Evolutionary conservation across 305 asterid species (phyloP).

Genomic region (Fraxinus sp.): DNA sequence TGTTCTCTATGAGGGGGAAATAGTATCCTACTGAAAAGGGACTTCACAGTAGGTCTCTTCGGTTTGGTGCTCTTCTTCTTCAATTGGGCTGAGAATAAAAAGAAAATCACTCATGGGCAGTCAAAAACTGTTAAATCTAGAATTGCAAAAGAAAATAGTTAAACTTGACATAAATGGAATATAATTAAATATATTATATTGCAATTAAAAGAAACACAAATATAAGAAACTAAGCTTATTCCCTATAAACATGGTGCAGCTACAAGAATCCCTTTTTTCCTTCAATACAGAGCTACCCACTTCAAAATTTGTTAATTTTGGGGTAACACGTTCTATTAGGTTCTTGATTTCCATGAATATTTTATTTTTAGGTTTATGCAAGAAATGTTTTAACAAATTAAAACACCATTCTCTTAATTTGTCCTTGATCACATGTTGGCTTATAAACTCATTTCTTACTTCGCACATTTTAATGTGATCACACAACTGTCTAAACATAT

Average conservation of each 20-base stretch:
- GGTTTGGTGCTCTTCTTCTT: slow-evolving; percentile 86
- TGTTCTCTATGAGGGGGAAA: slow-evolving; percentile 9
- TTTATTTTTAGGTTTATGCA: not conserved
- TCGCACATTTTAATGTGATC: not conserved
- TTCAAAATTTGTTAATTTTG: not conserved
- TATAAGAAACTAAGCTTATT: not conserved
- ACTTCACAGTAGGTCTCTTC: slow-evolving; percentile 88
- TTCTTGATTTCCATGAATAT: not conserved
- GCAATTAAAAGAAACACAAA: not conserved
- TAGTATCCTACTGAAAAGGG: slow-evolving; percentile 76
- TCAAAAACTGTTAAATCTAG: slow-evolving; percentile 6
- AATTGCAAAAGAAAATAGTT: not conserved
- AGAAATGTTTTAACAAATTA: not conserved
- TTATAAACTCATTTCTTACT: not conserved
- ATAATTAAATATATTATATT: not conserved
- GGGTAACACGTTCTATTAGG: not conserved
- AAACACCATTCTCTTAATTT: not conserved
- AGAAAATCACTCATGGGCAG: slow-evolving; percentile 22
- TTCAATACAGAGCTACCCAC: not conserved
- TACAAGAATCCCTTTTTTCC: not conserved
- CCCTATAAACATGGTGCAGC: not conserved
- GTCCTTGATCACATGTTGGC: not conserved
- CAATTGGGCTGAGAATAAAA: slow-evolving; percentile 63
- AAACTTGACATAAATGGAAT: not conserved
- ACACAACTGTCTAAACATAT: not conserved